Percentiles rank a stretch among this genome's conserved stretches.
phyloP scores from a whole-genome alignment of 352 stramenopile genomes.

The Globisporangium mamillatum region DNA sequence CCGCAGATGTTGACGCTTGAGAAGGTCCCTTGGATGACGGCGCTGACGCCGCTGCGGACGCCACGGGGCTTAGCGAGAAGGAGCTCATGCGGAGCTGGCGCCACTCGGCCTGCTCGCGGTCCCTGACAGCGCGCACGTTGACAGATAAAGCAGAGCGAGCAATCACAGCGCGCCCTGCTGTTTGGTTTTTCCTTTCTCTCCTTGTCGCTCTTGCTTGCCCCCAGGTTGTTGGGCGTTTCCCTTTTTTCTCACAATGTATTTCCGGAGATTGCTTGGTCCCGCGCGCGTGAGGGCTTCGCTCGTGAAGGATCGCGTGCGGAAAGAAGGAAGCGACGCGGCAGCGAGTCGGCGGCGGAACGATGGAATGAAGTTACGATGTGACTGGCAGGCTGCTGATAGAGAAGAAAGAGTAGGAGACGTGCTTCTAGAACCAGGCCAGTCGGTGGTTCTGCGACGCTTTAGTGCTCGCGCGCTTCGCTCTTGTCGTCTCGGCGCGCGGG shows the following conservation, averaged over 20 bases:
- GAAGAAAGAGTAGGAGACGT: not conserved
- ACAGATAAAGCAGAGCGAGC: not conserved
- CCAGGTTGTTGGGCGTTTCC: conserved; percentile 2
- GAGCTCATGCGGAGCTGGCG: conserved; percentile 19
- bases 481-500: not conserved
- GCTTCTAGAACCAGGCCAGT: not conserved
- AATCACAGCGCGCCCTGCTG: not conserved
- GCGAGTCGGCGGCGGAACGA: not conserved
- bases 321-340: not conserved
- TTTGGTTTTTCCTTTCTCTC: not conserved
- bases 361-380: not conserved
- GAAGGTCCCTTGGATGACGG: not conserved
- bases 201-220: not conserved
- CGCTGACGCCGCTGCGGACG: not conserved
- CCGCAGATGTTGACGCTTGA: not conserved
- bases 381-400: not conserved
- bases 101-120: conserved; percentile 17
- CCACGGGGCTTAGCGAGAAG: conserved; percentile 17
- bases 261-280: not conserved
- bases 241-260: not conserved
- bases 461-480: not conserved
- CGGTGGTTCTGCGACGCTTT: not conserved
- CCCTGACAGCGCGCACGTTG: conserved; percentile 2
- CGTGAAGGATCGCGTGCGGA: conserved; percentile 2
- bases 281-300: not conserved